Evolutionary conservation across 2,329 filamentous ascomycete genomes (phyloP), one percentile per base, ranked within the genome.

Genomic region (Byssoonygena ceratinophila): DNA sequence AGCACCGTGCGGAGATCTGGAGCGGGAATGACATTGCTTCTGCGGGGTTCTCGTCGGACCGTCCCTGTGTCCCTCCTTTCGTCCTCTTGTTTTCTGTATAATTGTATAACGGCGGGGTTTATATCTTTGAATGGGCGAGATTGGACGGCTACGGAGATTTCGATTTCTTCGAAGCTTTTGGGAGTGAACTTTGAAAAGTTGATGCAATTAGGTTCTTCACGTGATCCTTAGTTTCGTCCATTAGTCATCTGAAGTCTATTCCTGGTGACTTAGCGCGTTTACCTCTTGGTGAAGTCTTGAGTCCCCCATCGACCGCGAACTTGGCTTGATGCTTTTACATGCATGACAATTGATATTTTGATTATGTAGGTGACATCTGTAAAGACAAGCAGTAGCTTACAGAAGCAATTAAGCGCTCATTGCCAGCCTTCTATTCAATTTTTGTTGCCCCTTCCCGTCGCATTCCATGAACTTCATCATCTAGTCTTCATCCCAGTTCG

Each of bases 401-500:
- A 25, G 12, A 11, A 25, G 31, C n/a, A 37, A 18, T 22, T 41
- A n/a, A 32, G 34, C 27, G 34, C 41, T 43, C 23, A 22, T 50
- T 3, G 49, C 49, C 18, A 45, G 20, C 40, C 50, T 23, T 49
- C 45, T 53, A 46, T 52, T 36, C 37, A 25, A 53, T 46, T 23
- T 41, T 36, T 37, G 9, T 3, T 47, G 8, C 25, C 16, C n/a
- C 16, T 39, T 34, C 25, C 22, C n/a, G n/a, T 18, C 29, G 12
- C 14, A 14, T n/a, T 8, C 29, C 27, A 8, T 11, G 14, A 36
- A 20, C 41, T 22, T 22, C 49, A 23, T 8, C 18, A 40, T 16
- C 25, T 70, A 76, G 64, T 85, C 82, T 63, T 84, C 79, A 67
- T 84, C 82, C 82, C 82, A 83, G 65, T 81, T 81, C 43, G 90